Evolutionary conservation across 306 rosid genomes (phyloP).

Genomic region (Fragaria vesca): DNA sequence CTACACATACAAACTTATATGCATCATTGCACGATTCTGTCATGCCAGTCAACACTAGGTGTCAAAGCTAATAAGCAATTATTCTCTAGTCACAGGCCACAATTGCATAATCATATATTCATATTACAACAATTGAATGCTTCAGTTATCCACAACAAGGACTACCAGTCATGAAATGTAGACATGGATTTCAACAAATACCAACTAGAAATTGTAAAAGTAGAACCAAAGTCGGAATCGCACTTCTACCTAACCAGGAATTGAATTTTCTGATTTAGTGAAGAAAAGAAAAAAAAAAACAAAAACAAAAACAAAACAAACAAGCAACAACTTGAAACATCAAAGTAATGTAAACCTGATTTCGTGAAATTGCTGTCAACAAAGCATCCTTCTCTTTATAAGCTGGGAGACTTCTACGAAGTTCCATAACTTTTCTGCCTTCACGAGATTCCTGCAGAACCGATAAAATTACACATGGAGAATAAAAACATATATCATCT

Average conservation of each 20-base stretch:
- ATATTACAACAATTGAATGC: not conserved
- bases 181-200: not conserved
- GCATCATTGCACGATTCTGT: not conserved
- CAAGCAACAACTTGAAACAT: not conserved
- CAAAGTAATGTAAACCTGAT: conserved; percentile 58
- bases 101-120: not conserved
- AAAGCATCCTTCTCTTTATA: conserved; percentile 78
- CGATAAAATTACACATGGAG: not conserved
- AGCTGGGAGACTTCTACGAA: conserved; percentile 82
- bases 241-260: not conserved
- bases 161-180: not conserved
- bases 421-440: conserved; percentile 74
- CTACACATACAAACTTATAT: conserved; percentile 36
- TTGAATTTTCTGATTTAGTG: not conserved
- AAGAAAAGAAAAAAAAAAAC: not conserved
- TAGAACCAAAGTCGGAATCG: not conserved
- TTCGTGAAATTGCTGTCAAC: conserved; percentile 56
- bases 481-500: not conserved
- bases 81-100: not conserved
- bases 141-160: not conserved
- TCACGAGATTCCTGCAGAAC: conserved; percentile 60
- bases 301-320: not conserved
- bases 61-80: conserved; percentile 3
- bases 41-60: not conserved
- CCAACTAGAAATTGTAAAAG: conserved; percentile 6